phyloP scores from a whole-genome alignment of 495 filamentous ascomycete species.

The Thermochaetoides thermophila region DNA sequence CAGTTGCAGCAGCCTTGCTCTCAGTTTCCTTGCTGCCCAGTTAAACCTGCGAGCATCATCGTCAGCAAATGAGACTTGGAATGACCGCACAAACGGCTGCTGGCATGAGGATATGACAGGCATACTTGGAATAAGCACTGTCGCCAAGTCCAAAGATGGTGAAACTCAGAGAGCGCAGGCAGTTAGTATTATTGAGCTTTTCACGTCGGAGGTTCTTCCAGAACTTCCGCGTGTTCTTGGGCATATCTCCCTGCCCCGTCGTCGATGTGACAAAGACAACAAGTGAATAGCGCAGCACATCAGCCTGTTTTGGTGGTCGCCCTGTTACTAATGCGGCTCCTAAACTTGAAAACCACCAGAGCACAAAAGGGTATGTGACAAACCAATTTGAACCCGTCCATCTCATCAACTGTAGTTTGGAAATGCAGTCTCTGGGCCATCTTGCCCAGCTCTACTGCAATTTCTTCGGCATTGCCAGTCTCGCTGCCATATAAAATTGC shows the following conservation, averaged over 20 bases:
- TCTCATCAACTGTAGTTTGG: conserved; percentile 51
- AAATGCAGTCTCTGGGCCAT: conserved; percentile 64
- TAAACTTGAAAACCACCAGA: no score
- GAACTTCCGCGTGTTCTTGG: conserved; percentile 60
- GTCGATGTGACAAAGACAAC: conserved; percentile 75
- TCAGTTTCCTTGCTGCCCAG: conserved; percentile 77
- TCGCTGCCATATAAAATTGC: conserved; percentile 87
- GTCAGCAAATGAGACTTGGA: not conserved
- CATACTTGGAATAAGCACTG: conserved; percentile 79
- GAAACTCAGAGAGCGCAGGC: conserved; percentile 52
- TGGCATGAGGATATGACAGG: no score
- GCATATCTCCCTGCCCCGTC: conserved; percentile 88
- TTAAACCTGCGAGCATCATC: conserved; percentile 51
- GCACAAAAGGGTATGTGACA: no score
- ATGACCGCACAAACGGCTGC: no score
- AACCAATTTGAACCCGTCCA: conserved; percentile 66
- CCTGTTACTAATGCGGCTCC: no score
- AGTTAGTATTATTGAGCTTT: conserved; percentile 56
- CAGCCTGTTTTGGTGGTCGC: conserved; percentile 16
- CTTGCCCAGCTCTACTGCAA: conserved; percentile 68
- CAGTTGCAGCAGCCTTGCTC: conserved; percentile 72
- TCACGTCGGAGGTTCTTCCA: conserved; percentile 76
- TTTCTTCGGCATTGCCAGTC: conserved; percentile 82
- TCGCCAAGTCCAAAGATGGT: conserved; percentile 86
- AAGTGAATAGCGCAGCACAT: conserved; percentile 38